These are phyloP conservation scores for Solanum bulbocastanum DNA, from an alignment of 257 asterid genomes.

Conservation along the genomic window DNA sequence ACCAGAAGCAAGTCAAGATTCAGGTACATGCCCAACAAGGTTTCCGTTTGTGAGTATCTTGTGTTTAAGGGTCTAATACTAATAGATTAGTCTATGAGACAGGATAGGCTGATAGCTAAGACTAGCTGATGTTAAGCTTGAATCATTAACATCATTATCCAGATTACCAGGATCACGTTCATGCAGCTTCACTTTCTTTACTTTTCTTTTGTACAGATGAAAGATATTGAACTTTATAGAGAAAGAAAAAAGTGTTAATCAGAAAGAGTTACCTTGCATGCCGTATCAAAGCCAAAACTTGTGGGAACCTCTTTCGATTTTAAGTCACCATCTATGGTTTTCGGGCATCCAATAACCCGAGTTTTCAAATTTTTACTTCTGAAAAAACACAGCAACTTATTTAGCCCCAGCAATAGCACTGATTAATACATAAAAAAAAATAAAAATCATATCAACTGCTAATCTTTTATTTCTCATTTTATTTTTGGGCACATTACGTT, in stretches of 20 bases:
- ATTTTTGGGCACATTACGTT: not conserved
- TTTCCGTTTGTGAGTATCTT: not conserved
- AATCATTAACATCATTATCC: not conserved
- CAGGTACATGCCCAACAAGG: not conserved
- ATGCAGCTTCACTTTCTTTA: not conserved
- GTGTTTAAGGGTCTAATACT: not conserved
- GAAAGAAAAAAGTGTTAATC: not conserved
- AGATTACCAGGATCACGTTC: not conserved
- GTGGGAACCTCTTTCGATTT: conserved; percentile 90
- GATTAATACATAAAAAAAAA: not conserved
- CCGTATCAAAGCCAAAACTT: conserved; percentile 98
- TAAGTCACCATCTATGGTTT: conserved; percentile 97
- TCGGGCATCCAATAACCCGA: conserved; percentile 94
- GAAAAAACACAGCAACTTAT: conserved; percentile 1
- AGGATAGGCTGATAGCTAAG: not conserved
- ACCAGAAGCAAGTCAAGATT: not conserved
- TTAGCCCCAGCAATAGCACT: not conserved
- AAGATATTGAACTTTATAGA: not conserved
- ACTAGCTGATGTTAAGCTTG: not conserved
- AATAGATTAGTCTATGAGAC: not conserved
- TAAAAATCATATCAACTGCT: not conserved
- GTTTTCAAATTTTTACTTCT: conserved; percentile 87
- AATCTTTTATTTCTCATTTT: not conserved
- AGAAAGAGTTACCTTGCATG: conserved; percentile 74
- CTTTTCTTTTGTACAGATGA: not conserved